phyloP scores from a whole-genome alignment of 225 moss, liverwort and hornwort genomes.

The Marchantia paleacea region DNA sequence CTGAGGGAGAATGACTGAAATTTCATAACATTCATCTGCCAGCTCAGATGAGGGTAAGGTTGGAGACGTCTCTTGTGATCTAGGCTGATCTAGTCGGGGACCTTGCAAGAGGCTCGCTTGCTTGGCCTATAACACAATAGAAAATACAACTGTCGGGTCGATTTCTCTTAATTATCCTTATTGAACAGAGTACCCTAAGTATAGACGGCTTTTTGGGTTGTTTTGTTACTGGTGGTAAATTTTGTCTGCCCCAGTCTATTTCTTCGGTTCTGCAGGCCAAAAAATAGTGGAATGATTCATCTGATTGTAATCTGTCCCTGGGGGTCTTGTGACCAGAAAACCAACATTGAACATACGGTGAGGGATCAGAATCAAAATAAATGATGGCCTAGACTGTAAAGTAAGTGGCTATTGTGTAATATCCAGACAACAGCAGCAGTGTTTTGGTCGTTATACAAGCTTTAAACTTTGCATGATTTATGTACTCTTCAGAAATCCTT shows the following conservation, averaged over 20 bases:
- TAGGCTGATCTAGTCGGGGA: constrained; percentile 10
- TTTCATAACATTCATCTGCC: constrained; percentile 9
- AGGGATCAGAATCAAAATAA: background rate
- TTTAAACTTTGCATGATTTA: background rate
- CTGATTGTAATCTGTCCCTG: constrained; percentile 1
- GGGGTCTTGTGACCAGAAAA: background rate
- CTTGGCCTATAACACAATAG: constrained; percentile 4
- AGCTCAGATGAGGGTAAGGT: constrained; percentile 30
- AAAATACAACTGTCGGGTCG: constrained; percentile 19
- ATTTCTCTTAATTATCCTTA: constrained; percentile 14
- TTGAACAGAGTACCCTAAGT: constrained; percentile 17
- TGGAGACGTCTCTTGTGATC: constrained; percentile 10
- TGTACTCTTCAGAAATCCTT: background rate
- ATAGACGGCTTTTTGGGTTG: constrained; percentile 7
- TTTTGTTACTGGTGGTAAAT: constrained; percentile 15
- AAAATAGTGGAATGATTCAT: constrained; percentile 7
- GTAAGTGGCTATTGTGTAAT: background rate
- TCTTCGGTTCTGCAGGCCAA: constrained; percentile 9
- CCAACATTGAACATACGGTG: background rate
- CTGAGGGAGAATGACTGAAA: constrained; percentile 64
- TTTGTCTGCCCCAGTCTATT: constrained; percentile 9
- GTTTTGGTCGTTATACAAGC: background rate
- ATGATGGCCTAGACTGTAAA: background rate
- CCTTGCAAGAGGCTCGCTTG: constrained; percentile 11
- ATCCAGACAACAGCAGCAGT: background rate